phyloP scores from a whole-genome alignment of 2,329 filamentous ascomycete species.

The Cladosporium sphaerospermum region DNA sequence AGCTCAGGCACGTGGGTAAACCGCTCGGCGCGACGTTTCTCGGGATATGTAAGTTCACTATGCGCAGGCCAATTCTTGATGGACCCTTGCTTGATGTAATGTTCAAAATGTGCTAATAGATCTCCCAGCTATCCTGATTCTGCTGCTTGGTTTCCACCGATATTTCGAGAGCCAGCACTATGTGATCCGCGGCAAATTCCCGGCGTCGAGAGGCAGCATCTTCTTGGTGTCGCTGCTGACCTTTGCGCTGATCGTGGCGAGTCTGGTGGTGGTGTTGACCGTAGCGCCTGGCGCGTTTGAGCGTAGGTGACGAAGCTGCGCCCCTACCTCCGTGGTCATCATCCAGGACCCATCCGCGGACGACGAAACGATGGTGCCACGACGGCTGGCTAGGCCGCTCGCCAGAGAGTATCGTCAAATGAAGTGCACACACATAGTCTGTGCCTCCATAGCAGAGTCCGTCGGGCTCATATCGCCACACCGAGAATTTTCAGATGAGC shows the following conservation, averaged over 20 bases:
- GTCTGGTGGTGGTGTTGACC: constrained; percentile 54
- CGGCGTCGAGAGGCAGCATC: constrained; percentile 69
- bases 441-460: no score
- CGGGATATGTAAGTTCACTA: constrained; percentile 45
- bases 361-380: no score
- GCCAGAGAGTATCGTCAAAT: no score
- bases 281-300: constrained; percentile 45
- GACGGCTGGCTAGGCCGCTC: no score
- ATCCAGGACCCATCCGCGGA: no score
- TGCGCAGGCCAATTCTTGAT: no score
- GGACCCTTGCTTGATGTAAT: no score
- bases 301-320: constrained; percentile 12
- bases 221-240: constrained; percentile 62
- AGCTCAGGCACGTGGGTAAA: constrained; percentile 55
- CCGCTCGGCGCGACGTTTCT: constrained; percentile 72
- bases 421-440: no score
- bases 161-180: constrained; percentile 75
- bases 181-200: constrained; percentile 74
- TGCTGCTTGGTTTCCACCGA: constrained; percentile 70
- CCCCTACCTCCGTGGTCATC: no score
- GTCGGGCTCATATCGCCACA: no score
- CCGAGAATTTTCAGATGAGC: no score
- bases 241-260: constrained; percentile 51
- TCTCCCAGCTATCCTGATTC: constrained; percentile 57
- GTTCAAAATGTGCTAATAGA: background rate